Evolutionary conservation across 2,329 filamentous ascomycete species (phyloP), one percentile per base, ranked within the genome.

Genomic region (Xylariaceae sp.): DNA sequence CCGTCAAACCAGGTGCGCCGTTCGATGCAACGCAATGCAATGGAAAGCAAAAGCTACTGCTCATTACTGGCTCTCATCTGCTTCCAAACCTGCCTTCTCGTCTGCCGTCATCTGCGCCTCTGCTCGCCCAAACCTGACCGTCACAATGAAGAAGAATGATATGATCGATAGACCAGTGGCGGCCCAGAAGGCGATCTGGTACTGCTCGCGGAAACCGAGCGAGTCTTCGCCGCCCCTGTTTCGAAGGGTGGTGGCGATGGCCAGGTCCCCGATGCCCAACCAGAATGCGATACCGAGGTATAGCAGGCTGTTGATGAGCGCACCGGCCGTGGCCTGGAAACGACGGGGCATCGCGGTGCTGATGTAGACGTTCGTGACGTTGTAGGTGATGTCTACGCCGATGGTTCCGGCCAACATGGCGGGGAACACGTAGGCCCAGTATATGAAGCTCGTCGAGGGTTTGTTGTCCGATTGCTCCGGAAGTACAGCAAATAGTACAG

Each of bases 401-500:
- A 92, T 78, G 0, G 90, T 93, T 11, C 81, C 82, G 61, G 86
- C 84, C 3, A 88, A 71, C 86, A 89, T 89, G 51, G 84, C 76
- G 0, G 89, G 87, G 67, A 93, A 91, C 19, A 91, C 79, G 67
- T 83, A 92, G 0, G 87, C 83, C 90, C 90, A 94, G 77, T 89
- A 89, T 40, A 78, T 76, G 9, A 77, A 79, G 3, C 74, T 77
- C 8, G 57, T 66, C 6, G 70, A 70, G 3, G 65, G 62, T 4
- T 46, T 50, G 6, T 58, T 37, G 11, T 83, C 81, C 2, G 79
- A 80, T 56, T 85, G 79, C 1, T 75, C 69, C 0, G 88, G 88
- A 16, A 87, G 80, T 9, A 89, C 66, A 6, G 88, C 87, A 61
- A 90, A 88, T 1, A 91, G 77, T 0, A 91, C 72, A 0, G 79